These are phyloP conservation scores for Candida silvicultrix DNA, from an alignment of 805 yeast species.

Conservation along the genomic window DNA sequence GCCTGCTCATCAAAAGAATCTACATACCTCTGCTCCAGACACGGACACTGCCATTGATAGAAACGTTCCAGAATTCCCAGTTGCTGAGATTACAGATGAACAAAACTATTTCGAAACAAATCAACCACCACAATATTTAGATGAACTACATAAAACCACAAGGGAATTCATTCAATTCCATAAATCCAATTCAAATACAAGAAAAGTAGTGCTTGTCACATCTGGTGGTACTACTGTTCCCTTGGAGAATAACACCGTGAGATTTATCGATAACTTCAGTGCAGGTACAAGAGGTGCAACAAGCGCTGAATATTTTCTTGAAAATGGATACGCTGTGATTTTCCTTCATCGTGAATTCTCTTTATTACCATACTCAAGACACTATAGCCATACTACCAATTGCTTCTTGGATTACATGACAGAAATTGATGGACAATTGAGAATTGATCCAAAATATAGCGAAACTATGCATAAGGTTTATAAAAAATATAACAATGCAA, in stretches of 20 bases:
- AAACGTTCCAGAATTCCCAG: slow-evolving; percentile 65
- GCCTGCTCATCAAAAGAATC: background rate
- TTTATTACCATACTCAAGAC: slow-evolving; percentile 86
- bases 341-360: slow-evolving; percentile 92
- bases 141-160: slow-evolving; percentile 51
- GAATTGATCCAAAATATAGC: slow-evolving; percentile 54
- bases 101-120: slow-evolving; percentile 69
- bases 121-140: slow-evolving; percentile 67
- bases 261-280: slow-evolving; percentile 93
- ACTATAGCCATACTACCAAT: slow-evolving; percentile 76
- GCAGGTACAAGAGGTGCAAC: slow-evolving; percentile 99
- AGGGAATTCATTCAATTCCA: slow-evolving; percentile 58
- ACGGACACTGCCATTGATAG: slow-evolving; percentile 75
- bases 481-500: slow-evolving; percentile 41
- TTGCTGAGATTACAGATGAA: slow-evolving; percentile 67
- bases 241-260: slow-evolving; percentile 89
- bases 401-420: slow-evolving; percentile 83
- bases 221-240: slow-evolving; percentile 99
- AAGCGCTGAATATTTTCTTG: slow-evolving; percentile 86
- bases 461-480: slow-evolving; percentile 54
- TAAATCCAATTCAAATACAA: slow-evolving; percentile 20
- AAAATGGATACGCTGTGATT: slow-evolving; percentile 84
- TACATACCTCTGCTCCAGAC: slow-evolving; percentile 63
- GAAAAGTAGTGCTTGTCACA: slow-evolving; percentile 74
- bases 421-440: slow-evolving; percentile 46